Evolutionary conservation across 805 yeast genomes (phyloP).

Genomic region (Candida maris): DNA sequence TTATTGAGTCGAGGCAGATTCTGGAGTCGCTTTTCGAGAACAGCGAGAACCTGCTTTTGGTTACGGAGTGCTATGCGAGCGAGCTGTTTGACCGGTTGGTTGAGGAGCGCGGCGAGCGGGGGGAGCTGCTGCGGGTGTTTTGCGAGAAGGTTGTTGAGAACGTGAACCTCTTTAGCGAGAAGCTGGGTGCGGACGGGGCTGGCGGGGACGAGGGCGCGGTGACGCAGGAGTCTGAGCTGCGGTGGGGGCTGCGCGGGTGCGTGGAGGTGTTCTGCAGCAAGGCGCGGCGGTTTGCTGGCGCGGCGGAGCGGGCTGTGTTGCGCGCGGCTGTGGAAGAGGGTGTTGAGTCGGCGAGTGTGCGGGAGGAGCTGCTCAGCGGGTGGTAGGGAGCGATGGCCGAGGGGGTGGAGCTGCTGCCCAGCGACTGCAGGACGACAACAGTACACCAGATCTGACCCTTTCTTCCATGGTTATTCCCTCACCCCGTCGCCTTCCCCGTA

Average conservation of each 20-base stretch:
- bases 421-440: no score
- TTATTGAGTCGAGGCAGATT: slow-evolving; percentile 40
- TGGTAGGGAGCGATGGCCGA: no score
- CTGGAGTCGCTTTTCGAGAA: slow-evolving; percentile 40
- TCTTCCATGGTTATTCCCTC: no score
- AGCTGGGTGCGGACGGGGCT: slow-evolving; percentile 12
- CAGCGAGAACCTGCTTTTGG: slow-evolving; percentile 31
- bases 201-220: slow-evolving; percentile 6
- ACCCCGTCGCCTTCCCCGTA: no score
- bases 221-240: slow-evolving; percentile 29
- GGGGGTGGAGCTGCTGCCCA: no score
- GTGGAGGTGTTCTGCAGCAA: slow-evolving; percentile 12
- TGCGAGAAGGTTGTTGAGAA: slow-evolving; percentile 13
- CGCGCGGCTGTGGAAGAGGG: slow-evolving; percentile 2
- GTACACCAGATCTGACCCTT: no score
- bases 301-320: slow-evolving; percentile 1
- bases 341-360: slow-evolving; percentile 9
- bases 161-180: slow-evolving; percentile 13
- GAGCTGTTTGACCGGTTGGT: slow-evolving; percentile 34
- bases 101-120: slow-evolving; percentile 12
- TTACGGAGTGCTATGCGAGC: slow-evolving; percentile 43
- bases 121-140: slow-evolving; percentile 20
- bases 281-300: slow-evolving; percentile 7
- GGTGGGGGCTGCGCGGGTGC: slow-evolving; percentile 38
- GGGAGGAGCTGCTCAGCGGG: slow-evolving; percentile 2